These are phyloP conservation scores for Penicillium sp. DNA, from an alignment of 2,329 filamentous ascomycete genomes.

Conservation along the genomic window DNA sequence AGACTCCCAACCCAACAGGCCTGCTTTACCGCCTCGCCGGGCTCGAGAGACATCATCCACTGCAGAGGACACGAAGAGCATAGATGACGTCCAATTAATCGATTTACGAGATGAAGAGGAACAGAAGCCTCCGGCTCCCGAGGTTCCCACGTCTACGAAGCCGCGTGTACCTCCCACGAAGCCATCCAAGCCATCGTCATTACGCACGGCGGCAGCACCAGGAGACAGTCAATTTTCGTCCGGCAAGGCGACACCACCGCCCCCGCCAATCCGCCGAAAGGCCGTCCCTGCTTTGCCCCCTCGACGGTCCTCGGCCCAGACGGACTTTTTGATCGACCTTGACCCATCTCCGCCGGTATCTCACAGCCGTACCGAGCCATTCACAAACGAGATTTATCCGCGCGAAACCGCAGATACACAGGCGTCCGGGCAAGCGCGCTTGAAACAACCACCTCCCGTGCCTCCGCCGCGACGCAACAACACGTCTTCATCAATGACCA, in stretches of 20 bases:
- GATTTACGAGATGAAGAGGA: constrained; percentile 39
- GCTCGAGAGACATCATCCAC: constrained; percentile 18
- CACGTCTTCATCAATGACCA: constrained; percentile 25
- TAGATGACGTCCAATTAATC: constrained; percentile 37
- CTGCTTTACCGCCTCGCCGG: constrained; percentile 41
- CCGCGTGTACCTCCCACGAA: constrained; percentile 38
- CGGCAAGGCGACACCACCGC: constrained; percentile 5
- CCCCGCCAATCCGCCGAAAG: constrained; percentile 31
- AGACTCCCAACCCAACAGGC: constrained; percentile 33
- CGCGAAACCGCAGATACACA: background rate
- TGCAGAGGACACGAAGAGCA: constrained; percentile 21
- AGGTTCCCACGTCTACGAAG: constrained; percentile 18
- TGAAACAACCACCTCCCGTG: constrained; percentile 30
- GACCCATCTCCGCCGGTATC: constrained; percentile 23
- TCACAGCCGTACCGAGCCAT: constrained; percentile 25
- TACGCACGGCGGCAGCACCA: constrained; percentile 36
- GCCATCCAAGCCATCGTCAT: constrained; percentile 45
- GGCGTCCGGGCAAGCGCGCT: constrained; percentile 5
- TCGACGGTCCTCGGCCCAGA: constrained; percentile 26
- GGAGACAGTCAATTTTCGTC: constrained; percentile 12
- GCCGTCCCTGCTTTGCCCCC: constrained; percentile 40
- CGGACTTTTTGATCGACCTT: constrained; percentile 18
- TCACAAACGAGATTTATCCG: constrained; percentile 4
- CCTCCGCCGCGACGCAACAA: constrained; percentile 34
- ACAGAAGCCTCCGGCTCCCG: constrained; percentile 6